A percentile compares a stretch with the other conserved stretches of the same genome.
Evolutionary conservation across 306 rosid genomes (phyloP).

Genomic region (Acacia crassicarpa): DNA sequence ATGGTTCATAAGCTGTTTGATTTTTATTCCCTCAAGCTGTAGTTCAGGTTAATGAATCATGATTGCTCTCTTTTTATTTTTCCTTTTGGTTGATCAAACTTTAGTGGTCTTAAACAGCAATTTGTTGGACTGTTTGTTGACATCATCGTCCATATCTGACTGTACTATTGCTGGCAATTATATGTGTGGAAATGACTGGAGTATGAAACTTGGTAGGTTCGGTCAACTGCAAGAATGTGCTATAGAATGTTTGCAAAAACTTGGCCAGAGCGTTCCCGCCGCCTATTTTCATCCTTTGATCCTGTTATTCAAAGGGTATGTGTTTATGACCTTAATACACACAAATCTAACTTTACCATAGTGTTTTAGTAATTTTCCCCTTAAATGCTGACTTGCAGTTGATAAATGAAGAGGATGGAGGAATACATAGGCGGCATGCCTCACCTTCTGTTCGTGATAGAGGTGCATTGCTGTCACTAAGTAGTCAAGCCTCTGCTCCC

Average conservation of each 20-base stretch:
- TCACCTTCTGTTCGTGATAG: slow-evolving; percentile 97
- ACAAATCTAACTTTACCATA: slow-evolving; percentile 25
- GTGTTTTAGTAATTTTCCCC: slow-evolving; percentile 18
- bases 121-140: slow-evolving; percentile 21
- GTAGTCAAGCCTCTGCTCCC: slow-evolving; percentile 69
- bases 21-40: not conserved
- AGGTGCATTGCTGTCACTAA: slow-evolving; percentile 59
- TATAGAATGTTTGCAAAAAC: slow-evolving; percentile 98
- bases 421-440: slow-evolving; percentile 93
- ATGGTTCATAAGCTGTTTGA: not conserved
- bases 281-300: slow-evolving; percentile 84
- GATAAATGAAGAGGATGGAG: slow-evolving; percentile 99
- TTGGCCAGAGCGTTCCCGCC: slow-evolving; percentile 98
- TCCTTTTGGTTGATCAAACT: slow-evolving; percentile 20
- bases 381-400: slow-evolving; percentile 54
- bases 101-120: slow-evolving; percentile 1
- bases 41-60: slow-evolving; percentile 1
- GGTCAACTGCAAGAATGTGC: slow-evolving; percentile 93
- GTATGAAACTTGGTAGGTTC: slow-evolving; percentile 68
- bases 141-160: slow-evolving; percentile 23
- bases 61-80: not conserved
- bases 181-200: slow-evolving; percentile 20
- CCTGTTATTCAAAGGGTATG: slow-evolving; percentile 96
- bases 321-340: slow-evolving; percentile 30
- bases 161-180: not conserved